A percentile compares a stretch with the other conserved stretches of the same genome.
phyloP scores from a whole-genome alignment of 345 rosid genomes.

The Durio zibethinus region DNA sequence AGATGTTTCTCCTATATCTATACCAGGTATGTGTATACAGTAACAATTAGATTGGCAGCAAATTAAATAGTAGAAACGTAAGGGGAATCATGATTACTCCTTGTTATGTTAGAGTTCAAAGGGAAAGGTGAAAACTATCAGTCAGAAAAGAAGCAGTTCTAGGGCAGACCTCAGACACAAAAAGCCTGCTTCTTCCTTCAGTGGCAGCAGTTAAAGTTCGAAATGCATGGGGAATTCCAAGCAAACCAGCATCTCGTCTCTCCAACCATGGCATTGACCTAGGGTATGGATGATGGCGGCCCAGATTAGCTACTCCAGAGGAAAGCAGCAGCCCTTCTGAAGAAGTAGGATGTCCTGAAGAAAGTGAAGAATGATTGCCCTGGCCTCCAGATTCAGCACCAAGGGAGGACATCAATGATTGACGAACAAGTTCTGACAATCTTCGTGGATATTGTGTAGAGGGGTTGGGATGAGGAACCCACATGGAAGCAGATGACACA shows the following conservation, averaged over 20 bases:
- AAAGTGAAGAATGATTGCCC: slow-evolving; percentile 33
- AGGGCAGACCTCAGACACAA: slow-evolving; percentile 71
- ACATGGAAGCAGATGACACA: slow-evolving; percentile 45
- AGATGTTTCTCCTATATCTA: not conserved
- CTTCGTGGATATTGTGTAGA: slow-evolving; percentile 53
- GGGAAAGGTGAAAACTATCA: not conserved
- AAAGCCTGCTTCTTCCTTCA: slow-evolving; percentile 72
- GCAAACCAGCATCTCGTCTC: slow-evolving; percentile 57
- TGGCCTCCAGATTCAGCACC: slow-evolving; percentile 47
- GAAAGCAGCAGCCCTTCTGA: slow-evolving; percentile 43
- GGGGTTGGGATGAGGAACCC: slow-evolving; percentile 48
- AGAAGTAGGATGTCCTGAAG: slow-evolving; percentile 37
- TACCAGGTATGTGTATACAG: not conserved
- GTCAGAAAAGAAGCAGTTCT: not conserved
- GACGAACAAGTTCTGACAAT: slow-evolving; percentile 61
- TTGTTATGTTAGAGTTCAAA: slow-evolving; percentile 4
- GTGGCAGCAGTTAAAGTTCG: slow-evolving; percentile 52
- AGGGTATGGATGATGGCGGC: slow-evolving; percentile 43
- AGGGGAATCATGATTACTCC: slow-evolving; percentile 20
- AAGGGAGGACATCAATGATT: slow-evolving; percentile 59
- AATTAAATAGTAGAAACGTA: not conserved
- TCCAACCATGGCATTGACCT: slow-evolving; percentile 55
- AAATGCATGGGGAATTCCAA: slow-evolving; percentile 51
- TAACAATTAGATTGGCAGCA: not conserved
- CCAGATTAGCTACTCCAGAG: slow-evolving; percentile 48